These are phyloP conservation scores for Tricholoma furcatifolium DNA, from an alignment of 768 basidiomycete genomes.

Conservation along the genomic window DNA sequence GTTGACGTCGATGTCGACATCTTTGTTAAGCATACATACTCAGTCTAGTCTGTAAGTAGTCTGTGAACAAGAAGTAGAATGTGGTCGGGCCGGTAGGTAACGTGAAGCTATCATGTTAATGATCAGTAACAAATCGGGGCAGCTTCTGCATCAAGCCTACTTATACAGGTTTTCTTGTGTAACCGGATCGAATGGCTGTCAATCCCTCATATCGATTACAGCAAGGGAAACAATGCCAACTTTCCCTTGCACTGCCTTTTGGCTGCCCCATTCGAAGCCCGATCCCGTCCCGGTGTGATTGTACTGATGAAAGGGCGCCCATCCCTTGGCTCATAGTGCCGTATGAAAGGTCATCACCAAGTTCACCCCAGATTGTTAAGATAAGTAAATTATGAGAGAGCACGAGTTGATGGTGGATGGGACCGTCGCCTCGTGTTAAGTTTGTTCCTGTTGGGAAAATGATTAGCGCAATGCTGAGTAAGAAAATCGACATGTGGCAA, in stretches of 20 bases:
- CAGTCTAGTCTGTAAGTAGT: no score
- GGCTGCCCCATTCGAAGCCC: neutral
- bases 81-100: slow-evolving; percentile 1
- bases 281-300: slow-evolving; percentile 6
- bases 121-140: slow-evolving; percentile 5
- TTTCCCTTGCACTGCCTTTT: slow-evolving; percentile 5
- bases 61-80: neutral
- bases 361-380: neutral
- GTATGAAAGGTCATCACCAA: neutral
- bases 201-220: neutral
- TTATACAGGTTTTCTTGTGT: neutral
- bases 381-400: neutral
- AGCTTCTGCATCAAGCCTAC: neutral
- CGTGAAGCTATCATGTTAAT: neutral
- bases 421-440: slow-evolving; percentile 16
- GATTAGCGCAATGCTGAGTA: slow-evolving; percentile 21
- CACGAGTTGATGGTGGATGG: slow-evolving; percentile 5
- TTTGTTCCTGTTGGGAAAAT: slow-evolving; percentile 16
- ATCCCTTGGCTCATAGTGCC: neutral
- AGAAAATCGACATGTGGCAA: slow-evolving; percentile 22
- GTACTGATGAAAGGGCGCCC: no score
- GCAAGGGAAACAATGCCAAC: neutral
- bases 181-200: neutral
- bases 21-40: no score
- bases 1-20: neutral